A percentile compares a stretch with the other conserved stretches of the same genome.
These are phyloP conservation scores for Daldinia caldariorum DNA, from an alignment of 495 filamentous ascomycete genomes.

Conservation along the genomic window DNA sequence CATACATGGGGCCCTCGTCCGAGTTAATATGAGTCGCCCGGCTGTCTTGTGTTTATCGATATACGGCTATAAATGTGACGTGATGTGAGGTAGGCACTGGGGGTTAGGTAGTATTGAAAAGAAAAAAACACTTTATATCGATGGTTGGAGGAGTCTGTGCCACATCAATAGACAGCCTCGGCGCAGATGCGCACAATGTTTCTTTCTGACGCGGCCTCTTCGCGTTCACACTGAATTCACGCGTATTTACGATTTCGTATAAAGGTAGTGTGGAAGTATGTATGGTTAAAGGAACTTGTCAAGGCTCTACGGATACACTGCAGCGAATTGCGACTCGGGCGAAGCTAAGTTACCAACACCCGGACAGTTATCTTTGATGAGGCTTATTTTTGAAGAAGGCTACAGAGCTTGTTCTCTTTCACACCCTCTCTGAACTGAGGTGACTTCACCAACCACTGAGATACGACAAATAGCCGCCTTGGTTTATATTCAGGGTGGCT, in stretches of 20 bases:
- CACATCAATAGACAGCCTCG: neutral
- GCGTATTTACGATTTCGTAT: neutral
- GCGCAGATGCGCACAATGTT: neutral
- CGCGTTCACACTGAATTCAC: neutral
- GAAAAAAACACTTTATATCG: neutral
- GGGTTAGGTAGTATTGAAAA: neutral
- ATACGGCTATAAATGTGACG: neutral
- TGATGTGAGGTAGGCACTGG: neutral
- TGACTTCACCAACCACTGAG: neutral
- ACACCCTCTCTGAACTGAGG: neutral
- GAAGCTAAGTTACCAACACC: neutral
- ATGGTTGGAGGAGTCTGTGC: neutral
- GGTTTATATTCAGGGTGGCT: neutral
- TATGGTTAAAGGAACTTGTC: neutral
- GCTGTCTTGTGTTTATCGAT: neutral
- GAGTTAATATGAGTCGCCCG: neutral
- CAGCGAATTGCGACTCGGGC: neutral
- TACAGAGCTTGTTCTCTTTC: neutral
- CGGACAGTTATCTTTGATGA: neutral
- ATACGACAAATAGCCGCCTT: neutral
- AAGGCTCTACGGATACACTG: neutral
- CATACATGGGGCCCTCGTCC: neutral
- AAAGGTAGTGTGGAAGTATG: too few species aligned
- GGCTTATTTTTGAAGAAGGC: neutral
- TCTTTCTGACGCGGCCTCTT: conserved; percentile 2